These are phyloP conservation scores for Leishmania tarentolae DNA, from an alignment of 208 protist genomes.

Conservation along the genomic window DNA sequence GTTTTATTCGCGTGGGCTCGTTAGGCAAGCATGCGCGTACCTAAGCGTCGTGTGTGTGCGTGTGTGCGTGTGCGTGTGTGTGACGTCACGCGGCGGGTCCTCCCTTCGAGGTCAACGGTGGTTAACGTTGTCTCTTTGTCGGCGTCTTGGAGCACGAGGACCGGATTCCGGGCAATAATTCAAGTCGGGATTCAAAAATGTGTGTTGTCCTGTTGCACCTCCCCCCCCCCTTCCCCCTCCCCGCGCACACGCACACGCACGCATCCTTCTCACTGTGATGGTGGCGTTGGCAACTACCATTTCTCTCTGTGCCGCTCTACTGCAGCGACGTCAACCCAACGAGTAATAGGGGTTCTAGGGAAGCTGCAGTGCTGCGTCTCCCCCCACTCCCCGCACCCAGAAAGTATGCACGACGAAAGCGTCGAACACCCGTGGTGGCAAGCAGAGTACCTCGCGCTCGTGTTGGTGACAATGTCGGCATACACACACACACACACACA, in stretches of 20 bases:
- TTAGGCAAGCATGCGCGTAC: too few relatives aligned
- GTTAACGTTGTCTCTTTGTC: background rate
- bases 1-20: background rate
- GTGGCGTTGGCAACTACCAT: too few relatives aligned
- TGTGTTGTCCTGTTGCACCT: background rate
- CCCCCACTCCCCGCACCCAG: background rate
- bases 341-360: background rate
- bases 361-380: background rate
- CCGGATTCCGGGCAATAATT: too few relatives aligned
- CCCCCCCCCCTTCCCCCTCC: background rate
- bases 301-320: too few relatives aligned
- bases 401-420: background rate
- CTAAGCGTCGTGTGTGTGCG: too few relatives aligned
- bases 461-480: background rate
- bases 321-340: background rate
- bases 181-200: background rate
- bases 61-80: background rate
- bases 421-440: background rate
- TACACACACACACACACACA: background rate
- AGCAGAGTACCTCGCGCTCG: background rate
- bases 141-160: too few relatives aligned
- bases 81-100: too few relatives aligned
- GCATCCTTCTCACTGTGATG: background rate
- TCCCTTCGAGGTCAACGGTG: too few relatives aligned
- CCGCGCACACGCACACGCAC: conserved; percentile 9